Evolutionary conservation across 2,329 filamentous ascomycete species (phyloP).

Genomic region (Neofusicoccum laricinum): DNA sequence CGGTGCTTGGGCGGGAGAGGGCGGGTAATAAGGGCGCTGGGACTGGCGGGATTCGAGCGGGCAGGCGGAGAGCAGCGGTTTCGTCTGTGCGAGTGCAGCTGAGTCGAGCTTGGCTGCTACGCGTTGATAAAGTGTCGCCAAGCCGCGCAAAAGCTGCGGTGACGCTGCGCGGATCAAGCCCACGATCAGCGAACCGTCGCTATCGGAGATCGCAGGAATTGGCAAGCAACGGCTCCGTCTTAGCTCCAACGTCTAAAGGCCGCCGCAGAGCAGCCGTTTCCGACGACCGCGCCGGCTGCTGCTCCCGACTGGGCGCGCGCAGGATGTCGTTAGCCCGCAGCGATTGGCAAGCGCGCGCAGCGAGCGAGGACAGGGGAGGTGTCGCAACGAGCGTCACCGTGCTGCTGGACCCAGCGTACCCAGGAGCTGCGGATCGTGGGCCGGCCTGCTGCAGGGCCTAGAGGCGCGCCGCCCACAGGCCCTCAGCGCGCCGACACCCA

Average conservation of each 20-base stretch:
- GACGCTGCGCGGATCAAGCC: background rate
- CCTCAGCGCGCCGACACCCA: background rate
- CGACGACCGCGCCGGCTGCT: background rate
- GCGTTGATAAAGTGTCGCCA: background rate
- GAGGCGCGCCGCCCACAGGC: background rate
- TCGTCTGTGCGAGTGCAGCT: background rate
- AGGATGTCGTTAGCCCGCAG: background rate
- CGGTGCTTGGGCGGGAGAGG: background rate
- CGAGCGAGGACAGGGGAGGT: background rate
- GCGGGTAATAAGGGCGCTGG: constrained; percentile 12
- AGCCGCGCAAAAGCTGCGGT: constrained; percentile 1
- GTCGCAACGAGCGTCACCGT: background rate
- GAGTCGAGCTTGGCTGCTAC: background rate
- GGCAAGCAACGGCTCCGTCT: background rate
- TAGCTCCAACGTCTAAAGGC: background rate
- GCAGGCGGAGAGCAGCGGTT: background rate
- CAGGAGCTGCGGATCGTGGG: constrained; percentile 3
- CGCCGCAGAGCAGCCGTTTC: background rate
- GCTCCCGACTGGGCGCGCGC: background rate
- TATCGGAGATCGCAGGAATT: constrained; percentile 12
- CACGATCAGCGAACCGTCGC: background rate
- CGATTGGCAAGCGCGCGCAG: background rate
- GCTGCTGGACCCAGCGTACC: background rate
- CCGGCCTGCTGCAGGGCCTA: background rate
- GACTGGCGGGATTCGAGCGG: background rate